These are phyloP conservation scores for Alternaria gaisen DNA, from an alignment of 2,329 filamentous ascomycete genomes.

Conservation along the genomic window DNA sequence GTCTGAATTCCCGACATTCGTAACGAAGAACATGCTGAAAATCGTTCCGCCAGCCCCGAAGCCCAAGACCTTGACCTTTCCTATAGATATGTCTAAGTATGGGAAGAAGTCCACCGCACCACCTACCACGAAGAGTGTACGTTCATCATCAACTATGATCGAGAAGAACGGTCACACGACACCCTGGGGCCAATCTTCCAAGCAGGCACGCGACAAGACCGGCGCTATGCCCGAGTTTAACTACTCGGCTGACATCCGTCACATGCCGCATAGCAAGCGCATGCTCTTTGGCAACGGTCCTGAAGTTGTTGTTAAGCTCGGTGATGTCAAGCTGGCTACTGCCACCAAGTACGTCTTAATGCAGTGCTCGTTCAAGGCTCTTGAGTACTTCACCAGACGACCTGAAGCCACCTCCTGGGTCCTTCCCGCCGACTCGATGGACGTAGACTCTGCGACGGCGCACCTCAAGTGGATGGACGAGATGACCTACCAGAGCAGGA, in stretches of 20 bases:
- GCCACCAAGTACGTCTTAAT: slow-evolving; percentile 40
- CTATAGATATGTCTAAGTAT: slow-evolving; percentile 33
- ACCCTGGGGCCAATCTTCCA: neutral
- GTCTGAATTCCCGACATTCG: slow-evolving; percentile 19
- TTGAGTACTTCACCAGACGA: slow-evolving; percentile 29
- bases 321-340: slow-evolving; percentile 16
- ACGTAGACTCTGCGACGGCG: slow-evolving; percentile 20
- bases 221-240: slow-evolving; percentile 21
- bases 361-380: slow-evolving; percentile 36
- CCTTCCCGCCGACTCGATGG: slow-evolving; percentile 29
- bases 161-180: neutral
- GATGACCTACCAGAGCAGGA: slow-evolving; percentile 30
- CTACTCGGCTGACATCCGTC: slow-evolving; percentile 28
- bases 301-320: slow-evolving; percentile 30
- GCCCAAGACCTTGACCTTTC: slow-evolving; percentile 32
- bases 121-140: neutral
- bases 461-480: slow-evolving; percentile 38
- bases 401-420: slow-evolving; percentile 22
- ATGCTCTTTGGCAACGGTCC: slow-evolving; percentile 31
- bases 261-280: slow-evolving; percentile 32
- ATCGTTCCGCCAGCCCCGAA: slow-evolving; percentile 26
- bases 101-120: slow-evolving; percentile 20
- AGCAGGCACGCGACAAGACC: slow-evolving; percentile 10
- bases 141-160: neutral
- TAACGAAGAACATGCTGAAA: slow-evolving; percentile 32